A percentile compares a stretch with the other conserved stretches of the same genome.
Evolutionary conservation across 495 filamentous ascomycete species (phyloP).

Genomic region (Aspergillus sclerotioniger): DNA sequence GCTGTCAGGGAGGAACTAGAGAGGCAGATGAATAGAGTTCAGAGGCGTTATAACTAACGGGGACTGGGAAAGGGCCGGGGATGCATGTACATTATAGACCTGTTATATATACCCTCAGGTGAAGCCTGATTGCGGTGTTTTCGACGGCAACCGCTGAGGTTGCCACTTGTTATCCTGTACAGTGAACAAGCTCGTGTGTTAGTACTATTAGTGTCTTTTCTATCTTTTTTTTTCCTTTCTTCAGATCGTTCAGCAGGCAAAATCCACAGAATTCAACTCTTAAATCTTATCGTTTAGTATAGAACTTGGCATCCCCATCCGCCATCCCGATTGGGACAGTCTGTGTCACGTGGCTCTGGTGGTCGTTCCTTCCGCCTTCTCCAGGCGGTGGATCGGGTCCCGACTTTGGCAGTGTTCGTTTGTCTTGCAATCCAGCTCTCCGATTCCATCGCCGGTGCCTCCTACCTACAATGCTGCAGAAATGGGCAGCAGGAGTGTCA

Average conservation of each 20-base stretch:
- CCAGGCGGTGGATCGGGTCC: not conserved
- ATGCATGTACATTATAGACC: conserved; percentile 37
- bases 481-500: conserved; percentile 20
- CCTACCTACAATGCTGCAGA: conserved; percentile 23
- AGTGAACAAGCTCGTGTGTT: not conserved
- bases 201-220: too few relatives aligned
- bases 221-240: too few relatives aligned
- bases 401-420: not conserved
- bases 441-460: not conserved
- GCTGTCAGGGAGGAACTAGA: conserved; percentile 42
- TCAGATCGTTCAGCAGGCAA: too few relatives aligned
- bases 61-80: not conserved
- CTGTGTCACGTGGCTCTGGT: conserved; percentile 22
- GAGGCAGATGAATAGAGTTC: conserved; percentile 27
- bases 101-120: conserved; percentile 28
- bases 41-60: not conserved
- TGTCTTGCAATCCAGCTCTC: not conserved
- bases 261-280: too few relatives aligned
- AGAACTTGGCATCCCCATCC: not conserved
- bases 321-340: not conserved
- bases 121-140: conserved; percentile 1
- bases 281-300: not conserved
- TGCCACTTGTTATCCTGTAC: conserved; percentile 11
- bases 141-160: not conserved
- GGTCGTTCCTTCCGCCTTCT: conserved; percentile 1